phyloP scores from a whole-genome alignment of 768 basidiomycete genomes.

The Mycena sanguinolenta region DNA sequence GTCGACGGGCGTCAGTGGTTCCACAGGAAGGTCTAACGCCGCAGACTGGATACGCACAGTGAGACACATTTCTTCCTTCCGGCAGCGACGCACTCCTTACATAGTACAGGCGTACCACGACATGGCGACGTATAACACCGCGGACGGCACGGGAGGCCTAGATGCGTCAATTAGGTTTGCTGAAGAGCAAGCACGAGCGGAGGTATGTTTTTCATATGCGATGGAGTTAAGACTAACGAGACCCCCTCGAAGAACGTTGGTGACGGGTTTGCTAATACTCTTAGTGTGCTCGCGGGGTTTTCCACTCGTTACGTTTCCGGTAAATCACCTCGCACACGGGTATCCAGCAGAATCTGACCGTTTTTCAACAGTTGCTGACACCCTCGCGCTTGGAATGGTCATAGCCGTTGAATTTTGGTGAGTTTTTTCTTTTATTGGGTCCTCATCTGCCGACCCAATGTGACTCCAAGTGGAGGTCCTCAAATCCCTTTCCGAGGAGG shows the following conservation, averaged over 20 bases:
- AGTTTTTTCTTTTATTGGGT: slow-evolving; percentile 4
- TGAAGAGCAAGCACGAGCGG: background rate
- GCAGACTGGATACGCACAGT: slow-evolving; percentile 3
- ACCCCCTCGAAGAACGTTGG: slow-evolving; percentile 4
- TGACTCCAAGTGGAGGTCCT: background rate
- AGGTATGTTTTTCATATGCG: background rate
- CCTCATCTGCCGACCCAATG: background rate
- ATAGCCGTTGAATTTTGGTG: slow-evolving; percentile 20
- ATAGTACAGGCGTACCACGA: slow-evolving; percentile 1
- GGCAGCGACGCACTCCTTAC: background rate
- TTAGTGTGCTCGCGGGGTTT: background rate
- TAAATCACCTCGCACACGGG: background rate
- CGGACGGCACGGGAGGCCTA: background rate
- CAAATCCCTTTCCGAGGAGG: slow-evolving; percentile 2
- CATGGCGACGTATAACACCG: too few relatives aligned
- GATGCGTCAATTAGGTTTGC: slow-evolving; percentile 3
- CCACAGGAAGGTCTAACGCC: background rate
- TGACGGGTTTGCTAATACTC: background rate
- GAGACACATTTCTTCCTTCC: background rate
- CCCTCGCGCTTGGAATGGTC: slow-evolving; percentile 17
- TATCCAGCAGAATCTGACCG: slow-evolving; percentile 1
- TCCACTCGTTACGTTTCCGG: background rate
- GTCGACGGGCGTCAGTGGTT: background rate
- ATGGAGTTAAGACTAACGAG: background rate
- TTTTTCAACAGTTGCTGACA: slow-evolving; percentile 13